phyloP scores from a whole-genome alignment of 2,329 filamentous ascomycete genomes.

The Aspergillus fumigatus region DNA sequence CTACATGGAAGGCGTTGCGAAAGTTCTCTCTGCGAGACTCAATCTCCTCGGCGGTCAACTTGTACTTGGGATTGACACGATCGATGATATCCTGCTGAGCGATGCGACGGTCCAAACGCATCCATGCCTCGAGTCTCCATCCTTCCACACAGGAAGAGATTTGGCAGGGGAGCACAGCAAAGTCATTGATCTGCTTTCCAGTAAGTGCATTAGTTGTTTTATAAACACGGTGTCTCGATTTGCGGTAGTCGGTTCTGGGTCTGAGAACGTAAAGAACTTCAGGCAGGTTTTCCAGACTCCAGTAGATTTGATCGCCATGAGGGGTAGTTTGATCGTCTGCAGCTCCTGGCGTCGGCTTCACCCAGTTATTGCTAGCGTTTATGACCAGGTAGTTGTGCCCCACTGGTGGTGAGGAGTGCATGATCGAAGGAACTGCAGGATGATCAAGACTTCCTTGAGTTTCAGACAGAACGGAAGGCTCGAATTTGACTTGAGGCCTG shows the following conservation, averaged over 20 bases:
- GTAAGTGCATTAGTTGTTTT: constrained; percentile 11
- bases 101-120: constrained; percentile 21
- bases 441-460: neutral
- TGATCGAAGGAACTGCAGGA: neutral
- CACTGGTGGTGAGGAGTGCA: neutral
- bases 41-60: constrained; percentile 1
- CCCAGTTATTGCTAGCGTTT: neutral
- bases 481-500: neutral
- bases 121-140: constrained; percentile 25
- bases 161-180: constrained; percentile 10
- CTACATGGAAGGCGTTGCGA: constrained; percentile 7
- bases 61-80: constrained; percentile 15
- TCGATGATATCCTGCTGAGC: constrained; percentile 19
- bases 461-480: neutral
- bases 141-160: constrained; percentile 20
- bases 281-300: constrained; percentile 22
- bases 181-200: constrained; percentile 10
- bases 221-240: constrained; percentile 1
- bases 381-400: neutral
- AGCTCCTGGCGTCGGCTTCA: neutral
- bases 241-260: constrained; percentile 4
- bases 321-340: constrained; percentile 8
- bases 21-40: constrained; percentile 12
- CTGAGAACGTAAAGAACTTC: constrained; percentile 22
- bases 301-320: constrained; percentile 15